A percentile compares a stretch with the other conserved stretches of the same genome.
Evolutionary conservation across 805 yeast genomes (phyloP).

Genomic region (Middelhovenomyces tepae): DNA sequence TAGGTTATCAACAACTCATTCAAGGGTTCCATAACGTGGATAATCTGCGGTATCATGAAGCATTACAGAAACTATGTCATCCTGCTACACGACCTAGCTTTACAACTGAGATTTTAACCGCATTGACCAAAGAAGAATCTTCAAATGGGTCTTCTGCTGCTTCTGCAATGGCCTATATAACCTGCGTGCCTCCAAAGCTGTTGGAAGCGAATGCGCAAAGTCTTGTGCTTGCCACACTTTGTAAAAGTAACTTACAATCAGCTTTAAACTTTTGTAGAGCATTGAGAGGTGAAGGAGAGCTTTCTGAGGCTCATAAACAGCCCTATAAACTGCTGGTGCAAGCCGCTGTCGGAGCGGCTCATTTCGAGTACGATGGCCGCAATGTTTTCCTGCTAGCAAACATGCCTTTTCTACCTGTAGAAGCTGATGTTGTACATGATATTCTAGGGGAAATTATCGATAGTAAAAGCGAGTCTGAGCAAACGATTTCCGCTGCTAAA

Average conservation of each 20-base stretch:
- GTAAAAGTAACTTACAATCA: no score
- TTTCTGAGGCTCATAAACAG: slow-evolving; percentile 8
- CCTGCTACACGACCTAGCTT: slow-evolving; percentile 13
- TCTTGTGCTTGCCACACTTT: no score
- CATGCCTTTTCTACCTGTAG: slow-evolving; percentile 11
- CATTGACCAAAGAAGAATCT: slow-evolving; percentile 4
- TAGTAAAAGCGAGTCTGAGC: slow-evolving; percentile 4
- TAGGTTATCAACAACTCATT: slow-evolving; percentile 13
- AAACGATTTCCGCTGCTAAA: slow-evolving; percentile 10
- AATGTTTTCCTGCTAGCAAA: slow-evolving; percentile 18
- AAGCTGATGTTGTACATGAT: slow-evolving; percentile 8
- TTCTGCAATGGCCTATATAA: slow-evolving; percentile 11
- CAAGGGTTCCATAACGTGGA: slow-evolving; percentile 17
- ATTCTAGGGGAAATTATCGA: slow-evolving; percentile 6
- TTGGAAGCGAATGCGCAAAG: slow-evolving; percentile 5
- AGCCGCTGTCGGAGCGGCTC: no score
- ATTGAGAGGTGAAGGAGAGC: no score
- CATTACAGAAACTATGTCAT: slow-evolving; percentile 12
- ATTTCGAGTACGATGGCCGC: no score
- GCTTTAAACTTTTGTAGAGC: slow-evolving; percentile 14
- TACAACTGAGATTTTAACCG: slow-evolving; percentile 9
- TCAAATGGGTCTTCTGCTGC: neutral
- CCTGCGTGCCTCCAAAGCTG: slow-evolving; percentile 9
- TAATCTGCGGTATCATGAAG: slow-evolving; percentile 10
- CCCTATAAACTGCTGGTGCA: slow-evolving; percentile 5